These are phyloP conservation scores for Penicillium vulpinum DNA, from an alignment of 2,329 filamentous ascomycete species.

Conservation along the genomic window DNA sequence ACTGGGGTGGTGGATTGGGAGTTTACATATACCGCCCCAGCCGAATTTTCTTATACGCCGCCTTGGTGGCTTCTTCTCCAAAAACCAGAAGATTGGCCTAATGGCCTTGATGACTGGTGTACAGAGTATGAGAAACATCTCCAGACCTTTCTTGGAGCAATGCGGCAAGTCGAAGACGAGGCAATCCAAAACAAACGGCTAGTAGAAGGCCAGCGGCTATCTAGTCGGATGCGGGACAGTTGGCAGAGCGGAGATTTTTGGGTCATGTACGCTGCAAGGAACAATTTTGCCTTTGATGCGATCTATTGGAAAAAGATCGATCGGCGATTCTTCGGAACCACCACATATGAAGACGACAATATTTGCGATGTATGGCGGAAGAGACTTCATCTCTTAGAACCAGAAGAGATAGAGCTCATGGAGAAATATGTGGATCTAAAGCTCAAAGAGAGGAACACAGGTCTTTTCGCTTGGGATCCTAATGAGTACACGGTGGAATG, in stretches of 20 bases:
- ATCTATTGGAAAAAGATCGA: conserved; percentile 5
- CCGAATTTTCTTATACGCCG: conserved; percentile 15
- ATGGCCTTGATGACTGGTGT: conserved; percentile 18
- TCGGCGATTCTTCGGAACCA: not conserved
- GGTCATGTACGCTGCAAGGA: conserved; percentile 15
- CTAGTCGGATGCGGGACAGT: conserved; percentile 1
- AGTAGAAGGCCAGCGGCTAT: conserved; percentile 10
- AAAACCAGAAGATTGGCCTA: conserved; percentile 20
- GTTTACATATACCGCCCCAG: too few relatives aligned
- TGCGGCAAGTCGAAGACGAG: conserved; percentile 6
- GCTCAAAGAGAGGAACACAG: not conserved
- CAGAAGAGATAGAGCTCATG: not conserved
- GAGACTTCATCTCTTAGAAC: not conserved
- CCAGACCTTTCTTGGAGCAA: not conserved
- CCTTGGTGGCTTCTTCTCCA: conserved; percentile 26
- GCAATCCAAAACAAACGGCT: conserved; percentile 9
- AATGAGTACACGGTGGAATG: not conserved
- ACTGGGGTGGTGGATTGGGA: conserved; percentile 24
- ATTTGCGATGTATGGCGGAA: not conserved
- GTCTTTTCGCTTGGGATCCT: not conserved
- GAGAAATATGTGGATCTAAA: not conserved
- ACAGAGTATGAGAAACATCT: conserved; percentile 8
- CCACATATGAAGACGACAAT: not conserved
- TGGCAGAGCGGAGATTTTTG: conserved; percentile 13
- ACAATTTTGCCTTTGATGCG: too few relatives aligned